phyloP scores from a whole-genome alignment of 2,329 filamentous ascomycete species.

The Aurifilum marmelostoma region DNA sequence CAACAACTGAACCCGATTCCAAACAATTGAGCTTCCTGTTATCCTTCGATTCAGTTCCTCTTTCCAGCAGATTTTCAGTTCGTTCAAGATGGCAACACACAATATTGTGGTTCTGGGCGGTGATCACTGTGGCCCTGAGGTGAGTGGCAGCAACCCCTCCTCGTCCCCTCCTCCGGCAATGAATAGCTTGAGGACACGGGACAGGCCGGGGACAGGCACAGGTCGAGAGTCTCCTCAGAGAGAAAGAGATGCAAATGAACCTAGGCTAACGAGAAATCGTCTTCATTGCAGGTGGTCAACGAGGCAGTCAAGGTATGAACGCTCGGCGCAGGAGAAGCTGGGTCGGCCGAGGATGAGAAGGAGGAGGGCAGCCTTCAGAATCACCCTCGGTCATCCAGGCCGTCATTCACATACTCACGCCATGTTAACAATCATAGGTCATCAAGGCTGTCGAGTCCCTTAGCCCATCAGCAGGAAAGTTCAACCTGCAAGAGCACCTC shows the following conservation, averaged over 20 bases:
- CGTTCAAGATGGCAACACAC: slow-evolving; percentile 62
- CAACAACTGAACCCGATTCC: neutral
- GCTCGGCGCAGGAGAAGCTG: slow-evolving; percentile 7
- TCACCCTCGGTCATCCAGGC: too few relatives aligned
- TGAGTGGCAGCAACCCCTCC: slow-evolving; percentile 43
- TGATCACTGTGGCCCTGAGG: slow-evolving; percentile 87
- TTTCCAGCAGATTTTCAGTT: too few relatives aligned
- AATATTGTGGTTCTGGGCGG: slow-evolving; percentile 82
- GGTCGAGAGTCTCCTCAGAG: neutral
- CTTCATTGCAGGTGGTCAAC: slow-evolving; percentile 66
- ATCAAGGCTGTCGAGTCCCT: slow-evolving; percentile 77
- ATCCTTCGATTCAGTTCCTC: neutral
- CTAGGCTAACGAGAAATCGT: slow-evolving; percentile 30
- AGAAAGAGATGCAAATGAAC: neutral
- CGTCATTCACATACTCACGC: neutral
- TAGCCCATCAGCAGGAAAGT: slow-evolving; percentile 70
- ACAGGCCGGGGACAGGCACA: neutral
- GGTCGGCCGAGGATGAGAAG: neutral
- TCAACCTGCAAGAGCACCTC: slow-evolving; percentile 88
- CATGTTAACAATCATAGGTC: slow-evolving; percentile 42
- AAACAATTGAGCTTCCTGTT: neutral
- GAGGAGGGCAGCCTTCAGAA: neutral
- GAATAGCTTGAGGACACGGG: neutral
- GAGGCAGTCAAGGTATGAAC: slow-evolving; percentile 79
- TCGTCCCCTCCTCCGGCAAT: neutral